Evolutionary conservation across 306 rosid genomes (phyloP).

Genomic region (Astragalus membranaceus): DNA sequence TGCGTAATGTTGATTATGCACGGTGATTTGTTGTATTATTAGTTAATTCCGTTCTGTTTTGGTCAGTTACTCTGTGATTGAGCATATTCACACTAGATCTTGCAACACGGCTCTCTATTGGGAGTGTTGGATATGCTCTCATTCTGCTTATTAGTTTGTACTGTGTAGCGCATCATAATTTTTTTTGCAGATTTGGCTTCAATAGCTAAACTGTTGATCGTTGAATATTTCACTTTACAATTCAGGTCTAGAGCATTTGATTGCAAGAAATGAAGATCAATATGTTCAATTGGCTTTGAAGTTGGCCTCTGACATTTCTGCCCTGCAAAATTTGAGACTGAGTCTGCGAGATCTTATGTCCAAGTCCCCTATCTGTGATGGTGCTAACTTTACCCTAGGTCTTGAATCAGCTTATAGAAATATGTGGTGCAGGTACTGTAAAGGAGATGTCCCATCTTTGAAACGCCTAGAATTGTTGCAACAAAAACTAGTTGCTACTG

Average conservation of each 20-base stretch:
- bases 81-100: not conserved
- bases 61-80: not conserved
- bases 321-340: slow-evolving; percentile 62
- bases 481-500: slow-evolving; percentile 10
- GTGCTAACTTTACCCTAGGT: slow-evolving; percentile 50
- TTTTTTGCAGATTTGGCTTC: not conserved
- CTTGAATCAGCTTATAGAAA: slow-evolving; percentile 61
- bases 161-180: not conserved
- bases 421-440: slow-evolving; percentile 81
- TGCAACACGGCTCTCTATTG: not conserved
- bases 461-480: slow-evolving; percentile 45
- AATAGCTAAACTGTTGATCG: not conserved
- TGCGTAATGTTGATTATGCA: not conserved
- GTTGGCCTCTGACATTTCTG: slow-evolving; percentile 78
- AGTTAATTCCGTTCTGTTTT: not conserved
- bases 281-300: slow-evolving; percentile 67
- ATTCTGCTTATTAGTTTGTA: not conserved
- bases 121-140: not conserved
- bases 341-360: slow-evolving; percentile 69
- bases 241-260: slow-evolving; percentile 57
- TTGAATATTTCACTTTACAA: not conserved
- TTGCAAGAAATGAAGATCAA: slow-evolving; percentile 77
- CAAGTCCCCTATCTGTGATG: slow-evolving; percentile 76
- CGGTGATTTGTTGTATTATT: not conserved
- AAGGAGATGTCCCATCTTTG: slow-evolving; percentile 82